Percentiles rank a stretch among this genome's conserved stretches.
Evolutionary conservation across 345 rosid genomes (phyloP).

Genomic region (Gossypium rotundifolium): DNA sequence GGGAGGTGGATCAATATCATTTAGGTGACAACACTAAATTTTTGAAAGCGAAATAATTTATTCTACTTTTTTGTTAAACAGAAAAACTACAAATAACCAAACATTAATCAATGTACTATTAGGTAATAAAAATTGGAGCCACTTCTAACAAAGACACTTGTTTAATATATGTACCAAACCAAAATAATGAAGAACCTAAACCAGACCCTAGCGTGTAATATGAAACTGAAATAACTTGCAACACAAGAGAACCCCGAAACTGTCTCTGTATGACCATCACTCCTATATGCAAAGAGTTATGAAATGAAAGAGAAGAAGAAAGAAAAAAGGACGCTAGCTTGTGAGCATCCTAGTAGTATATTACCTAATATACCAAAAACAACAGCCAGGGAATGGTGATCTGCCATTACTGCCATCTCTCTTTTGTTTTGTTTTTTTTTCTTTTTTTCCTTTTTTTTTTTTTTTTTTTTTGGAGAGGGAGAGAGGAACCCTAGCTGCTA

Average conservation of each 20-base stretch:
- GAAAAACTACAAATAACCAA: background rate
- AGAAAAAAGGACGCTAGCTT: background rate
- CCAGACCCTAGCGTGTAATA: background rate
- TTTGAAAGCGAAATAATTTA: background rate
- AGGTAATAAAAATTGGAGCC: background rate
- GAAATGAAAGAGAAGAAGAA: background rate
- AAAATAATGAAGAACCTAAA: background rate
- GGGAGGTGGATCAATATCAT: background rate
- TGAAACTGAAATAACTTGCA: background rate
- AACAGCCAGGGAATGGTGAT: constrained; percentile 32
- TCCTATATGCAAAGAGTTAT: background rate
- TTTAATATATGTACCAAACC: background rate
- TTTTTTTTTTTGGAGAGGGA: background rate
- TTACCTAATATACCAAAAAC: constrained; percentile 75
- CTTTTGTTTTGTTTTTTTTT: background rate
- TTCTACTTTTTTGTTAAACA: background rate
- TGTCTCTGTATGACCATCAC: background rate
- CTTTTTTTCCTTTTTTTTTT: background rate
- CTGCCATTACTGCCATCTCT: constrained; percentile 31
- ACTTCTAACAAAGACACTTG: background rate
- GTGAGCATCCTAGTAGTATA: background rate
- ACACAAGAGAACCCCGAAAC: background rate
- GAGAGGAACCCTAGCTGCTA: constrained; percentile 3
- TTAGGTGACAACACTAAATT: background rate
- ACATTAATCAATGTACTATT: background rate